Evolutionary conservation across 768 basidiomycete genomes (phyloP).

Genomic region (Pholiota microspora): DNA sequence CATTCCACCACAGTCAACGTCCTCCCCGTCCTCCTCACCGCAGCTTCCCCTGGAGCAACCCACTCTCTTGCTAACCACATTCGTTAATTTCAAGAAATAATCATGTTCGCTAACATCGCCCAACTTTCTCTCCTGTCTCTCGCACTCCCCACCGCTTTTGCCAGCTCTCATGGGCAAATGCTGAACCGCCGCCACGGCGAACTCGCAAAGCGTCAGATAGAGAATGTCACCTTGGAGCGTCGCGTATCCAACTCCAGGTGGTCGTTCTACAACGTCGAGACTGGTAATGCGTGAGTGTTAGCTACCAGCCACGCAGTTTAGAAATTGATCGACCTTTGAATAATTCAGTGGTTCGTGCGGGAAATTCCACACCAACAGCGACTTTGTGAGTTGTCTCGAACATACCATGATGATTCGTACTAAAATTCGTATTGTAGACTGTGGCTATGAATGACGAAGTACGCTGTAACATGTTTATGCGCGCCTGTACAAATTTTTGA

Average conservation of each 20-base stretch:
- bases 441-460: conserved; percentile 46
- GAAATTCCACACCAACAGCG: conserved; percentile 20
- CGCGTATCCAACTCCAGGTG: conserved; percentile 38
- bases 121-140: conserved; percentile 27
- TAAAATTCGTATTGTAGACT: conserved; percentile 33
- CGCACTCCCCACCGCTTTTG: conserved; percentile 35
- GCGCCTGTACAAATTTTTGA: conserved; percentile 15
- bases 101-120: conserved; percentile 24
- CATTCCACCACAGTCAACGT: conserved; percentile 9
- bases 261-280: conserved; percentile 49
- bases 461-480: conserved; percentile 15
- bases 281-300: conserved; percentile 22
- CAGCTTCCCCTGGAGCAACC: background rate
- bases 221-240: conserved; percentile 36
- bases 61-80: conserved; percentile 16
- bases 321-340: conserved; percentile 1
- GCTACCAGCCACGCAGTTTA: background rate
- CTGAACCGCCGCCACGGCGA: conserved; percentile 46
- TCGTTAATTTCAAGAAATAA: conserved; percentile 10
- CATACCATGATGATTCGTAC: background rate
- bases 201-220: conserved; percentile 44
- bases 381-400: conserved; percentile 26
- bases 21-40: background rate
- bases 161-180: conserved; percentile 27
- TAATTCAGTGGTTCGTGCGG: conserved; percentile 30